Base-by-base conservation (phyloP, 164 flowering plant species). In the Vitis rotundifolia region DNA sequence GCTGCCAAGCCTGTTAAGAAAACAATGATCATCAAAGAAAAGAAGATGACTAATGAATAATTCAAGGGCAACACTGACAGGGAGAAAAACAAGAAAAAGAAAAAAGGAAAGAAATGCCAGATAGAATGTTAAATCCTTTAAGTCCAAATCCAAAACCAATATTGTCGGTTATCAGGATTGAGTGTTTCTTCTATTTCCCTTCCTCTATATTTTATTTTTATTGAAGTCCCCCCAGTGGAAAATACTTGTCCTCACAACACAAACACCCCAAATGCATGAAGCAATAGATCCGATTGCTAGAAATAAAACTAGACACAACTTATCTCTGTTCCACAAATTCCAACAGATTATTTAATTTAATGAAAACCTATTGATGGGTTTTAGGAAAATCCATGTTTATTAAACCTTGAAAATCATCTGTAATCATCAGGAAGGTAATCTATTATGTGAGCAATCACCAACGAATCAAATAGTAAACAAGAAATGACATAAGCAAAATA, bases 1-100 rank as follows among this genome's bases (percentile, higher is more conserved):
- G 88, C 63, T 83, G 63, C 97, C 97, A 91, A 47, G 89, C 88
- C 97, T 91, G 58, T 70, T 44, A 29, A 60, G 11, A 12, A 59
- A 52, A 59, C 26, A 48, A 11, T 14, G 31, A 2, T 68, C 50
- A 26, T 68, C 18, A 57, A 49, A 12, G 8, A 8, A n/a, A 50
- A 10, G 3, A 62, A 63, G 22, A n/a, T 8, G 1, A 16, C 58
- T n/a, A 12, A 19, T 11, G 48, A 26, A 15, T 9, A 49, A 47
- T 6, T 8, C 11, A 49, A 64, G 44, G 44, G 44, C 8, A 22
- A 49, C n/a, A 10, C 49, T 16, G 47, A 31, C 26, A 22, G 26
- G 26, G 26, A 22, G 26, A 22, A 1, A 22, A 22, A n/a, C n/a
- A 1, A 1, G 4, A 22, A 50, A 7, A 26, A 44, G n/a, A 3